Conservation (phyloP, 2,329 filamentous ascomycete genomes). For the Hypoxylon sp. region DNA sequence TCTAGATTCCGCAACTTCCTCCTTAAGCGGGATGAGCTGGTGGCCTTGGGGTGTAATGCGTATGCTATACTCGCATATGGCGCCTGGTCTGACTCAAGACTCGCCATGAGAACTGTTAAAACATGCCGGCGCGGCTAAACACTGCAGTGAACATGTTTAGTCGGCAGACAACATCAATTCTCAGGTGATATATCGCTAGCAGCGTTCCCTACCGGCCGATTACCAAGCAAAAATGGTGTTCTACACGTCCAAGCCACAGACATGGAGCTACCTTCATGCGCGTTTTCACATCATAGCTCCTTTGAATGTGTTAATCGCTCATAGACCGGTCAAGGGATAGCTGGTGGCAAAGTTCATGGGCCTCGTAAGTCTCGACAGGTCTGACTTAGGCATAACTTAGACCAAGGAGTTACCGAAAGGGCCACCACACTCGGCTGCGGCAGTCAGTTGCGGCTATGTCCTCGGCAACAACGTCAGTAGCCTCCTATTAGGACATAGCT, state of each 20-base stretch:
- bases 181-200: slow-evolving; percentile 3
- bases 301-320: slow-evolving; percentile 2
- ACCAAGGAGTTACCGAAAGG: slow-evolving; percentile 1
- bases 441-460: slow-evolving; percentile 14
- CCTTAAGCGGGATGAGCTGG: slow-evolving; percentile 15
- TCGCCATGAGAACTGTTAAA: not conserved
- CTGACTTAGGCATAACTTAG: slow-evolving; percentile 1
- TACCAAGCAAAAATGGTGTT: slow-evolving; percentile 8
- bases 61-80: slow-evolving; percentile 8
- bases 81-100: slow-evolving; percentile 16
- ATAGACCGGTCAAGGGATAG: not conserved
- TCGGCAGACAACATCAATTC: slow-evolving; percentile 4
- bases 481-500: not conserved
- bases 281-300: not conserved
- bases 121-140: slow-evolving; percentile 32
- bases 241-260: slow-evolving; percentile 1
- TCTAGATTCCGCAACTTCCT: slow-evolving; percentile 10
- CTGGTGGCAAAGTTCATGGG: slow-evolving; percentile 3
- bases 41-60: slow-evolving; percentile 13
- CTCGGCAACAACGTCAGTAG: slow-evolving; percentile 7
- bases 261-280: slow-evolving; percentile 9
- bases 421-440: slow-evolving; percentile 4
- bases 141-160: slow-evolving; percentile 8
- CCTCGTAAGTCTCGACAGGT: slow-evolving; percentile 8
- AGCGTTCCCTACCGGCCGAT: not conserved